phyloP scores from a whole-genome alignment of 192 early-diverging fungal genomes.

The Coemansia sp. region DNA sequence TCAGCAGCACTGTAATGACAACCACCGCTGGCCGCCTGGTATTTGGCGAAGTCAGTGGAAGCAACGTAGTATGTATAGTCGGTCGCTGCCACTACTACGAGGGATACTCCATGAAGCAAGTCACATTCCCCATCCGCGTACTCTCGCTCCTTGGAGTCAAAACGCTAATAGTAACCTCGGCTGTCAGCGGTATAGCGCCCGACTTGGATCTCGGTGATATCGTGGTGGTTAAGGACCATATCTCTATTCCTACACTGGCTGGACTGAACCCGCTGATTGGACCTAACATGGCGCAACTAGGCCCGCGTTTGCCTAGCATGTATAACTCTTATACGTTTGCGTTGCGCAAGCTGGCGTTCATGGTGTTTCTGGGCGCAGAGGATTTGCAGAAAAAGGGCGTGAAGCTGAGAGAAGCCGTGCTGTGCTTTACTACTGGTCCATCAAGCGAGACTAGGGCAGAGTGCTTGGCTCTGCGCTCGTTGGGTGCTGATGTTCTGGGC shows the following conservation, averaged over 20 bases:
- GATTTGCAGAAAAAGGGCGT: conserved; percentile 40
- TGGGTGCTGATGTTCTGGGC: conserved; percentile 84
- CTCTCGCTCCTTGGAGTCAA: conserved; percentile 80
- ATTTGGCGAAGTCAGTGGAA: conserved; percentile 77
- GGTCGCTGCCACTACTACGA: conserved; percentile 94
- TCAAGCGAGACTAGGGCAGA: conserved; percentile 90
- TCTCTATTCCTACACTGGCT: conserved; percentile 72
- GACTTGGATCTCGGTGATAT: conserved; percentile 84
- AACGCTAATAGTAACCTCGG: conserved; percentile 79
- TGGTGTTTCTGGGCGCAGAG: conserved; percentile 23
- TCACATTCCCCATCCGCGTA: conserved; percentile 85
- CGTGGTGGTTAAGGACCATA: conserved; percentile 76
- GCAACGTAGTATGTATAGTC: conserved; percentile 78
- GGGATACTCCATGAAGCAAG: conserved; percentile 76
- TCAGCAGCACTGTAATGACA: conserved; percentile 61
- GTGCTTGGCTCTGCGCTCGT: conserved; percentile 63
- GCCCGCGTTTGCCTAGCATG: conserved; percentile 84
- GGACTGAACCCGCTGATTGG: conserved; percentile 84
- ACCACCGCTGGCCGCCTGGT: conserved; percentile 60
- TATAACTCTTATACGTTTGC: conserved; percentile 82
- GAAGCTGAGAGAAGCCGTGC: conserved; percentile 76
- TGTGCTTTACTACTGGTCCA: conserved; percentile 85
- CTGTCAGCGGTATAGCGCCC: conserved; percentile 78
- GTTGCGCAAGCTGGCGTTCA: conserved; percentile 71
- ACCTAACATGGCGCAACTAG: conserved; percentile 78